A percentile compares a stretch with the other conserved stretches of the same genome.
Conservation (phyloP, 1,284 basidiomycete genomes). For the Ustilago shanxiensis region DNA sequence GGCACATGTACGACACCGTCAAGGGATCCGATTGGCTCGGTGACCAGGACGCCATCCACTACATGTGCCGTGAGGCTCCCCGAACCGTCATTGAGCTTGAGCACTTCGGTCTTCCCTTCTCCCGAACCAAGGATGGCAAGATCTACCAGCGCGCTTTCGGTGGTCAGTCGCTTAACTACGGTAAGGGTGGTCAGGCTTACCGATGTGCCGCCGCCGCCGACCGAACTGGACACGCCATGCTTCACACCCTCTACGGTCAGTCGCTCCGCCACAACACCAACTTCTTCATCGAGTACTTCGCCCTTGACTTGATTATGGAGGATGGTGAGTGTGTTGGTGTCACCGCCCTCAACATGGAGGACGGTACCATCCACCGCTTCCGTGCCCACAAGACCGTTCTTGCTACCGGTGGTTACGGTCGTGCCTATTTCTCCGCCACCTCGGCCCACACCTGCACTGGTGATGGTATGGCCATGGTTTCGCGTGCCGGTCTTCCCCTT, state of each 20-base stretch:
- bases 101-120: constrained; percentile 99
- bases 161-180: constrained; percentile 96
- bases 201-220: constrained; percentile 98
- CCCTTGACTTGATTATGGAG: constrained; percentile 94
- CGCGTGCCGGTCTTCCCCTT: constrained; percentile 92
- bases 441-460: constrained; percentile 99
- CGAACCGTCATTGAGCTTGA: constrained; percentile 94
- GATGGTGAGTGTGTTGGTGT: constrained; percentile 99
- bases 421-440: constrained; percentile 98
- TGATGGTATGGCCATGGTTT: constrained; percentile 99
- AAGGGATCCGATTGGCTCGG: constrained; percentile 99
- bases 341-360: constrained; percentile 98
- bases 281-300: constrained; percentile 99
- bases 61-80: constrained; percentile 98
- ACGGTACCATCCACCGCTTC: constrained; percentile 98
- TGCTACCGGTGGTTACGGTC: constrained; percentile 98
- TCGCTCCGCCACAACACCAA: constrained; percentile 99
- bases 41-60: constrained; percentile 99
- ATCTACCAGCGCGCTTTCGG: constrained; percentile 99
- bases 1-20: constrained; percentile 99
- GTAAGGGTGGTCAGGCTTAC: constrained; percentile 99
- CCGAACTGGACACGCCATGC: constrained; percentile 97
- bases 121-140: constrained; percentile 98
- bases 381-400: constrained; percentile 97
- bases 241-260: constrained; percentile 99